Conservation (phyloP, 371 early-diverging fungal genomes). For the Mucor racemosus region DNA sequence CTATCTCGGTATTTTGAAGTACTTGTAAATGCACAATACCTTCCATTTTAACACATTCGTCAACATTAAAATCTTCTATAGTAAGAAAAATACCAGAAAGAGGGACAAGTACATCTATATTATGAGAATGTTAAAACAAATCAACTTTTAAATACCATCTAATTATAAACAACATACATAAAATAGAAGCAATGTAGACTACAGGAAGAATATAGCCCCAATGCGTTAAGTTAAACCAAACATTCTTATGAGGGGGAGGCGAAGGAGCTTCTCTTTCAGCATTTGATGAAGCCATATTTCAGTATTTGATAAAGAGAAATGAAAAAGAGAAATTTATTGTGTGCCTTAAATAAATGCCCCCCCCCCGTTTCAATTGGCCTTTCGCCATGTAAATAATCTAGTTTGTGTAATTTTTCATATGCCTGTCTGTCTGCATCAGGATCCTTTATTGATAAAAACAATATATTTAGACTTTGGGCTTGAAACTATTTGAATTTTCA, state of each 20-base stretch:
- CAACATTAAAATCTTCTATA: slow-evolving; percentile 17
- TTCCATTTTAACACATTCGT: slow-evolving; percentile 24
- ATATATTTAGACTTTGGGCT: slow-evolving; percentile 42
- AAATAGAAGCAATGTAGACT: slow-evolving; percentile 13
- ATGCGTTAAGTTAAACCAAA: slow-evolving; percentile 28
- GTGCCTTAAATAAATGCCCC: neutral
- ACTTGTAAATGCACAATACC: slow-evolving; percentile 10
- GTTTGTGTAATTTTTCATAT: neutral
- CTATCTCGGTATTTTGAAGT: neutral
- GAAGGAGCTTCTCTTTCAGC: neutral
- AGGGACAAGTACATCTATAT: slow-evolving; percentile 10
- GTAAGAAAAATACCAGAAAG: slow-evolving; percentile 11
- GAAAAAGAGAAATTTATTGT: neutral
- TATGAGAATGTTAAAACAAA: no score
- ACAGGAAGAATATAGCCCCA: slow-evolving; percentile 18
- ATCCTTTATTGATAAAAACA: neutral
- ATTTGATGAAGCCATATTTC: neutral
- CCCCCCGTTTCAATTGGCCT: neutral
- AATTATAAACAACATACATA: slow-evolving; percentile 12
- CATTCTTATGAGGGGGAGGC: slow-evolving; percentile 7
- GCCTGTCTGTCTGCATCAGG: neutral
- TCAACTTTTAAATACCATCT: neutral
- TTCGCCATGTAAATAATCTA: neutral
- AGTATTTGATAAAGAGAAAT: neutral
- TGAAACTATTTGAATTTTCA: slow-evolving; percentile 46